Evolutionary conservation across 495 filamentous ascomycete genomes (phyloP), one percentile per base, ranked within the genome.

Genomic region (Paragyromitra xinjiangensis): DNA sequence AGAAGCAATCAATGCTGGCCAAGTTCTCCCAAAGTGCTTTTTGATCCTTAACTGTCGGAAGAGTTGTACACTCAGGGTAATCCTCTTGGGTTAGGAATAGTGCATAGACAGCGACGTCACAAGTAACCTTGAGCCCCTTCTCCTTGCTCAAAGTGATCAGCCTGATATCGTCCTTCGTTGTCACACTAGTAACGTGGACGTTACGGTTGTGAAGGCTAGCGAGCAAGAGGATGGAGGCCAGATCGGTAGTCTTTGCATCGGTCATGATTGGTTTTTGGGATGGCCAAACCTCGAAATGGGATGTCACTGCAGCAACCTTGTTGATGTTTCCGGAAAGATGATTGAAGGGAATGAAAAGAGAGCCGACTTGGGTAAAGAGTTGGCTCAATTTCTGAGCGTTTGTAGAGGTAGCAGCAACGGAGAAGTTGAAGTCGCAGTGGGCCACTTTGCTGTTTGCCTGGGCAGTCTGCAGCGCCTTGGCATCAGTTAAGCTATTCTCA

Each of bases 271-370:
- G 92, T 84, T 95, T 95, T 85, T 89, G 90, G 2, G 86, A 86
- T 34, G 93, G 93, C 93, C 93, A 95, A 24, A 89, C 88, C 65
- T 89, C 90, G 77, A 95, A 95, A 84, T 95, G 93, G 64, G 89
- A 90, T 72, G 91, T 92, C 59, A 95, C 91, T 4, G 92, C 89
- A 19, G 93, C 91, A 50, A 94, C 92, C 85, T 93, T 93, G 87
- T 90, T 94, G 83, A 95, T 94, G 82, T 94, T 94, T 76, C 91
- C 92, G 24, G 92, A 92, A 8, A 94, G 84, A 81, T 94, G 92
- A 83, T 95, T 93, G 88, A 95, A 95, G 0, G 93, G 93, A 63
- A 95, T 92, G 85, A 94, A 95, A 22, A 95, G 86, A 26, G 93
- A 94, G 6, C 93, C 93, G 69, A 95, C 92, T 69, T 94, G 92